These are phyloP conservation scores for Suhomyces choctaworum DNA, from an alignment of 1,139 yeast species.

Conservation along the genomic window DNA sequence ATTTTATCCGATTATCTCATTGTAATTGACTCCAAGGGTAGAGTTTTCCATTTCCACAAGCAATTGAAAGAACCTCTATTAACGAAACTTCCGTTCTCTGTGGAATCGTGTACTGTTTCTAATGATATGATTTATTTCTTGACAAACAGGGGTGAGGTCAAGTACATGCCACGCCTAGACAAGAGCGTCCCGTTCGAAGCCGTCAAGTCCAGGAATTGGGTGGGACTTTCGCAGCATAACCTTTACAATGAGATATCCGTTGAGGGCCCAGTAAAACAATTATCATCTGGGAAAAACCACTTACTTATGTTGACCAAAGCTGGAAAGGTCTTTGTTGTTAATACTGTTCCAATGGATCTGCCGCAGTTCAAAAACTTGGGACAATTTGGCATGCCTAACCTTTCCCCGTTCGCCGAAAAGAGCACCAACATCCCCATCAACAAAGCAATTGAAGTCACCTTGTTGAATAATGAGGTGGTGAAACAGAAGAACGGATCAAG, in stretches of 20 bases:
- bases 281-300: conserved; percentile 67
- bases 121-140: conserved; percentile 60
- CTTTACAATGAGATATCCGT: conserved; percentile 13
- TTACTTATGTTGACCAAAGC: conserved; percentile 57
- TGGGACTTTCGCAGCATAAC: conserved; percentile 21
- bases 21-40: conserved; percentile 71
- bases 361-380: conserved; percentile 52
- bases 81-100: conserved; percentile 42
- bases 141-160: conserved; percentile 51
- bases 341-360: conserved; percentile 30
- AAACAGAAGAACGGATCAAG: conserved; percentile 24
- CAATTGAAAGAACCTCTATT: conserved; percentile 28
- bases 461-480: conserved; percentile 38
- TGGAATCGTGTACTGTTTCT: conserved; percentile 54
- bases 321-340: conserved; percentile 66
- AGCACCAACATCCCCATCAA: conserved; percentile 25
- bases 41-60: conserved; percentile 67
- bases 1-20: conserved; percentile 52
- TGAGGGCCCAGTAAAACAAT: conserved; percentile 48
- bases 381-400: conserved; percentile 78
- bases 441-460: conserved; percentile 34
- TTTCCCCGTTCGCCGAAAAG: conserved; percentile 53
- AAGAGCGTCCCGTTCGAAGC: conserved; percentile 19
- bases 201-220: conserved; percentile 23
- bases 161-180: conserved; percentile 47